Evolutionary conservation across 2,329 filamentous ascomycete genomes (phyloP), one percentile per base, ranked within the genome.

Genomic region (Trichoderma polysporum): DNA sequence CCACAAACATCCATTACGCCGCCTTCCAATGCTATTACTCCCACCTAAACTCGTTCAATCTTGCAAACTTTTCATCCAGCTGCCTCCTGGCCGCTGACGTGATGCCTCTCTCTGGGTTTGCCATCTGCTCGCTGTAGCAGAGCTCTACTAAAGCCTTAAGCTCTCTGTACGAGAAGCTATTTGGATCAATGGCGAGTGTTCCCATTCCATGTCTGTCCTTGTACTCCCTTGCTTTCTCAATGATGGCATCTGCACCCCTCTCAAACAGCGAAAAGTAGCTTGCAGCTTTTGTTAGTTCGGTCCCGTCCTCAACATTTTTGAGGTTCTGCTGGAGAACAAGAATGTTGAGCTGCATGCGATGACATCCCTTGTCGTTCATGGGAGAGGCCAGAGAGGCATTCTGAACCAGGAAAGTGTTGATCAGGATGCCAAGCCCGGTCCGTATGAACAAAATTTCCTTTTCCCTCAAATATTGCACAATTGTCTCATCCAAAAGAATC

Each of bases 251-350:
- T 0, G 88, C 82, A 0, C 91, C 91, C 52, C 82, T 79, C 50
- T 85, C 85, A 73, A 91, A 93, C 41, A 94, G 77, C 22, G 85
- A 84, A 74, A 89, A 94, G 79, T 91, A 94, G 67, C 86, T 84
- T 22, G 87, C 85, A 1, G 90, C 86, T 39, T 86, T 81, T 4
- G 83, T 82, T 31, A 94, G 82, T 66, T 86, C 84, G 3, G 91
- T 89, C 9, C 85, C 86, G 2, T 86, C 83, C 77, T 95, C 93
- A 62, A 99, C 90, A 71, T 97, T 97, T 81, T 97, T 97, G 65
- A 99, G 87, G 74, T 97, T 97, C 76, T 99, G 95, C 79, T 98
- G 94, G 60, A 99, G 83, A 47, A 99, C 95, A 27, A 97, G 85
- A 57, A 97, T 93, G 76, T 99, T 97, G 74, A 98, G 87, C 76